Conservation (phyloP, 176 grass and related monocot species). For the Dactylis glomerata region DNA sequence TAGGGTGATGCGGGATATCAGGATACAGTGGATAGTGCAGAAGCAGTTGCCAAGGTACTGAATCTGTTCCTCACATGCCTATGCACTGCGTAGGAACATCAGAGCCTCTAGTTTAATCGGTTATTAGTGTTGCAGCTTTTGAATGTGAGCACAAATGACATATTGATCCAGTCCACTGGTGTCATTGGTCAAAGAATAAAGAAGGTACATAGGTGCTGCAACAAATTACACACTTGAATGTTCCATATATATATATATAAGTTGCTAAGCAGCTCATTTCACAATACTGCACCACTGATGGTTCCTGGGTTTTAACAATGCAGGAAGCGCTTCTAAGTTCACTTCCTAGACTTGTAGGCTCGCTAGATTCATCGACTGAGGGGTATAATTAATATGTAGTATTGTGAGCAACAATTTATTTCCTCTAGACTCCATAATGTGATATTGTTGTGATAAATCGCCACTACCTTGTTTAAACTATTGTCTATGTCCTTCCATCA, state of each 20-base stretch:
- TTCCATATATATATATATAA: not conserved
- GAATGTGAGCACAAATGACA: conserved; percentile 51
- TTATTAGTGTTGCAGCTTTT: conserved; percentile 58
- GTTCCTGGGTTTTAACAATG: conserved; percentile 37
- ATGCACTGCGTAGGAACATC: not conserved
- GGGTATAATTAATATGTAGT: conserved; percentile 50
- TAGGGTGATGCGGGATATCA: conserved; percentile 93
- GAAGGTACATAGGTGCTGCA: conserved; percentile 43
- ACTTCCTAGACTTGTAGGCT: conserved; percentile 80
- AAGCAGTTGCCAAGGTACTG: conserved; percentile 81
- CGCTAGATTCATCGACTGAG: conserved; percentile 64
- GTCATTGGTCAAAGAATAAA: conserved; percentile 98
- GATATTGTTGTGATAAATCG: conserved; percentile 13
- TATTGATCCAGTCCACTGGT: conserved; percentile 94
- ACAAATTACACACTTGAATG: not conserved
- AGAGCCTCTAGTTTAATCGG: conserved; percentile 11
- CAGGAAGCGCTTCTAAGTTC: conserved; percentile 92
- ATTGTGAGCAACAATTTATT: not conserved
- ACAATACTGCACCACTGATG: not conserved
- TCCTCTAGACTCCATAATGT: not conserved
- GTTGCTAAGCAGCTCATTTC: conserved; percentile 23
- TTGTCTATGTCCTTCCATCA: not conserved
- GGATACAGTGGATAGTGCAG: conserved; percentile 85
- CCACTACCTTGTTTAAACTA: not conserved
- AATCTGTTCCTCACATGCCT: not conserved